Evolutionary conservation across 2,329 filamentous ascomycete species (phyloP), one percentile per base, ranked within the genome.

Genomic region (Mollisiaceae sp.): DNA sequence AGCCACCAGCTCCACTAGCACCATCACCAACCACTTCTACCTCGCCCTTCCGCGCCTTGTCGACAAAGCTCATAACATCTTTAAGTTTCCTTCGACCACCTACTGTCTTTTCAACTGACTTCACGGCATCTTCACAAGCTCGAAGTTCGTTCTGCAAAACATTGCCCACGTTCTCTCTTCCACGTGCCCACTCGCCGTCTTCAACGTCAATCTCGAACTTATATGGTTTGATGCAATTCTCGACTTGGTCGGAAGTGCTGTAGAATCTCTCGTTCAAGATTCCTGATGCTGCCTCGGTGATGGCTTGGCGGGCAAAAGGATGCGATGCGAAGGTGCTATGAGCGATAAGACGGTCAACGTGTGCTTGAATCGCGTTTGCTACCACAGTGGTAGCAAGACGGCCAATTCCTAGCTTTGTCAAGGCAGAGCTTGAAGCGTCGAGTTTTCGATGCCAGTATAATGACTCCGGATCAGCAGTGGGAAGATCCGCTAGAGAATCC

Each of bases 161-260:
- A 9, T 83, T 85, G 45, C 88, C 85, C 1, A 94, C 90, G 72
- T 96, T 95, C 55, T 97, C 93, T 60, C 94, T 85, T 0, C 93
- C 94, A 67, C 91, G 88, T 3, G 83, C 78, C 95, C 95, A 99
- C 77, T 99, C 96, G 8, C 88, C 84, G 45, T 94, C 91, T 74
- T 97, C 93, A 54, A 99, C 89, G 73, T 99, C 95, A 65, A 99
- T 97, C 68, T 97, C 93, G 72, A 94, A 98, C 77, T 99, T 99
- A 82, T 94, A 99, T 0, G 96, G 95, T 78, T 99, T 99, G 79
- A 99, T 96, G 76, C 94, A 99, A 76, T 98, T 98, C 78, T 99
- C 95, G 0, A 99, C 92, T 79, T 98, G 95, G 74, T 99, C 96
- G 69, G 92, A 95, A 0, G 96, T 99, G 78, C 94, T 95, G 80